A percentile compares a stretch with the other conserved stretches of the same genome.
phyloP scores from a whole-genome alignment of 148 eudicot genomes.

The Pouteria glomerata region DNA sequence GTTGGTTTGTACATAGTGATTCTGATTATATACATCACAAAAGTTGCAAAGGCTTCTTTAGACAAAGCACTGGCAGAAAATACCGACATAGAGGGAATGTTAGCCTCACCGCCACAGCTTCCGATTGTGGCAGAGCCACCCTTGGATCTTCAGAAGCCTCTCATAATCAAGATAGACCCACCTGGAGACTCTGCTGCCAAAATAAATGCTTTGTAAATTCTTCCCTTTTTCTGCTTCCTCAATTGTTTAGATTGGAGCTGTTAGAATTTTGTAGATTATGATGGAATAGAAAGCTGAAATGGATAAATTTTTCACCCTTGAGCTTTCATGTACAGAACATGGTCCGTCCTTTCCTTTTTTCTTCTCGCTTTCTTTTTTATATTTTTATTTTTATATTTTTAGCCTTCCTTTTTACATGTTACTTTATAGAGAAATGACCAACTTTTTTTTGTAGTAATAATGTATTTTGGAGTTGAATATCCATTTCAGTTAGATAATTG shows the following conservation, averaged over 20 bases:
- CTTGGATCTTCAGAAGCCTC: conserved; percentile 47
- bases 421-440: neutral
- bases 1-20: conserved; percentile 34
- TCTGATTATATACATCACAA: conserved; percentile 56
- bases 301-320: neutral
- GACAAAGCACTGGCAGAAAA: conserved; percentile 80
- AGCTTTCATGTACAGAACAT: neutral
- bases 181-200: conserved; percentile 24
- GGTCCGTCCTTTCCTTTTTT: no score
- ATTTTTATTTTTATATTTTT: neutral
- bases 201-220: conserved; percentile 29
- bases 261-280: neutral
- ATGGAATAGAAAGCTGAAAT: neutral
- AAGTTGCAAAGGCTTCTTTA: conserved; percentile 83
- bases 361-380: no score
- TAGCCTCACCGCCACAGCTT: conserved; percentile 24
- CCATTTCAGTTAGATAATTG: neutral
- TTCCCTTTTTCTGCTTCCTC: conserved; percentile 4
- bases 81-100: conserved; percentile 30
- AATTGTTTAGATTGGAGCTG: conserved; percentile 4
- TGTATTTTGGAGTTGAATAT: neutral
- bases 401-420: conserved; percentile 6
- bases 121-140: conserved; percentile 31
- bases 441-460: neutral
- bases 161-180: conserved; percentile 46